Base-by-base conservation (phyloP, 148 eudicot genomes). In the Arbutus unedo region DNA sequence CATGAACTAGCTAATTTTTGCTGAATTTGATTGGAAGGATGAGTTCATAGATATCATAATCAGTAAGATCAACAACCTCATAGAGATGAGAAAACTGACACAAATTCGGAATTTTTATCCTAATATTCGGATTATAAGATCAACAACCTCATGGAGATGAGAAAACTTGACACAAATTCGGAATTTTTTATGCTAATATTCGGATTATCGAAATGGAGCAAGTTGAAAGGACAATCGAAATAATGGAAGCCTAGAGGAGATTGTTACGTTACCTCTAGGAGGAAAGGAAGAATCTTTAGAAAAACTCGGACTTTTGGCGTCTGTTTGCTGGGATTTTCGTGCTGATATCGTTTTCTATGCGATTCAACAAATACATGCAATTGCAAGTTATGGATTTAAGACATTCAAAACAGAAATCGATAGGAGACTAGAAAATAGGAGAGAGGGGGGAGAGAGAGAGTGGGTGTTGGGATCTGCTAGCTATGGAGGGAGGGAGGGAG, bases 381-480 rank as follows among this genome's bases (percentile, higher is more conserved):
- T 21, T 16, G 50, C 57, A 50, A 80, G 14, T 2, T 47, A 80
- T 80, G 15, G 48, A 64, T 25, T 51, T 49, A 16, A 31, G 48
- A 49, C 38, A 31, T 31, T 31, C 38, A 31, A 31, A 31, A 31
- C 38, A 31, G 38, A 31, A 31, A 31, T 31, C 38, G 38, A 31
- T 31, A 31, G 38, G 38, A 31, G 38, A 31, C 38, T 31, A 31
- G 38, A 31, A 31, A 31, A 31, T 7, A 8, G 54, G 54, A 64
- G 77, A 45, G 67, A 74, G 84, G 73, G 54, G 77, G 60, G 64
- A 77, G 79, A 44, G 51, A 56, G 66, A 41, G 56, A 0, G 70
- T 48, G 47, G 18, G 44, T 72, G 48, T 50, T 80, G 44, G 79
- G 48, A 41, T 80, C 56, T 55, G 77, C 59, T 85, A 55, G 68